Conservation (phyloP, 2,329 filamentous ascomycete genomes). For the Trichoderma sp. region DNA sequence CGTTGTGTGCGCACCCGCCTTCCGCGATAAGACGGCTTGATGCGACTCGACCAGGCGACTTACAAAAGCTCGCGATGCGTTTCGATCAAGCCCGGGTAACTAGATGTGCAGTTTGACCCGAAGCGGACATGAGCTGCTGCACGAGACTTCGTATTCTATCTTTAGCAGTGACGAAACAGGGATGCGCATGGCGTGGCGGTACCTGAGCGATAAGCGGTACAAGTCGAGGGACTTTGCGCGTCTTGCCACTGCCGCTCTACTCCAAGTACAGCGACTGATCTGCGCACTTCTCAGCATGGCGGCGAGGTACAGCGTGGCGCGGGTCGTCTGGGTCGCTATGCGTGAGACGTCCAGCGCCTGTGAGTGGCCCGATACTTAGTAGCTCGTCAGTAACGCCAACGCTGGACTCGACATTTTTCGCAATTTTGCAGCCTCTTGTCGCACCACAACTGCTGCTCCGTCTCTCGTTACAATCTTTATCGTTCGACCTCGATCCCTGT, state of each 20-base stretch:
- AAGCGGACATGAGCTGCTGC: not conserved
- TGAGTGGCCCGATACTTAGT: slow-evolving; percentile 7
- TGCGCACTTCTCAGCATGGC: not conserved
- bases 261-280: not conserved
- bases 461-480: slow-evolving; percentile 22
- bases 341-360: slow-evolving; percentile 17
- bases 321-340: not conserved
- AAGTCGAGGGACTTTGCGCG: not conserved
- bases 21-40: not conserved
- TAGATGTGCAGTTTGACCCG: not conserved
- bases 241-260: too few species aligned
- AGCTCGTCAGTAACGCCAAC: slow-evolving; percentile 1
- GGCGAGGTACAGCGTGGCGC: slow-evolving; percentile 8
- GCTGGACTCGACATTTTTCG: not conserved
- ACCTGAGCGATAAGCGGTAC: not conserved
- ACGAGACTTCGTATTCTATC: slow-evolving; percentile 20
- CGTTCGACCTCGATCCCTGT: not conserved
- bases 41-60: not conserved
- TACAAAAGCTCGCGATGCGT: not conserved
- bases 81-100: not conserved
- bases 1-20: not conserved
- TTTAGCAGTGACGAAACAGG: slow-evolving; percentile 7
- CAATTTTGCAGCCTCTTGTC: not conserved
- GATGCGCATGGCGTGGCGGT: not conserved
- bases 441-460: slow-evolving; percentile 6